Evolutionary conservation across 805 yeast genomes (phyloP).

Genomic region (Candida nanaspora): DNA sequence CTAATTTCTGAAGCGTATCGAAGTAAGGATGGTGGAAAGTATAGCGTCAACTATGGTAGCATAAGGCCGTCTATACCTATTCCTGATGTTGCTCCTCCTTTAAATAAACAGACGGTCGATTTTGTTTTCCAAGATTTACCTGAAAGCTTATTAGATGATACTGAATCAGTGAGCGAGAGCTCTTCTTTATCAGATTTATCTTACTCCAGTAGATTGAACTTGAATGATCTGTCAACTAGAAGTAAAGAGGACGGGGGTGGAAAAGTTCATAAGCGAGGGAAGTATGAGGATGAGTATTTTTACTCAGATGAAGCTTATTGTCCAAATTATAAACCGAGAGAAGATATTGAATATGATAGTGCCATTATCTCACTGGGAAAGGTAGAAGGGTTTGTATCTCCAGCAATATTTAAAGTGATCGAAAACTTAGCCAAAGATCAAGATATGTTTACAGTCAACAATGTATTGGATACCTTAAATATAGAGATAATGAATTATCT

Average conservation of each 20-base stretch:
- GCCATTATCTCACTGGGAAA: constrained; percentile 49
- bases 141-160: constrained; percentile 7
- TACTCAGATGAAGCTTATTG: constrained; percentile 7
- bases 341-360: constrained; percentile 40
- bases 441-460: constrained; percentile 33
- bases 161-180: constrained; percentile 3
- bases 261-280: neutral
- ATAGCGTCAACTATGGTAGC: constrained; percentile 42
- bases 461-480: constrained; percentile 60
- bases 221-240: neutral
- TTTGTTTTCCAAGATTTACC: constrained; percentile 30
- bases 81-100: constrained; percentile 58
- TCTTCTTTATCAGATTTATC: neutral
- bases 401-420: constrained; percentile 19
- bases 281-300: neutral
- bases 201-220: constrained; percentile 1
- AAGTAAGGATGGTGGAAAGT: constrained; percentile 27
- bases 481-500: constrained; percentile 45
- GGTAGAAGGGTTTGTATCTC: constrained; percentile 39
- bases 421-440: constrained; percentile 30
- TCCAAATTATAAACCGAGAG: neutral
- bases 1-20: constrained; percentile 47
- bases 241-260: neutral
- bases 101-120: constrained; percentile 42
- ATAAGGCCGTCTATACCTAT: constrained; percentile 55